Conservation (phyloP, 495 filamentous ascomycete species). For the Acidomyces sp. region DNA sequence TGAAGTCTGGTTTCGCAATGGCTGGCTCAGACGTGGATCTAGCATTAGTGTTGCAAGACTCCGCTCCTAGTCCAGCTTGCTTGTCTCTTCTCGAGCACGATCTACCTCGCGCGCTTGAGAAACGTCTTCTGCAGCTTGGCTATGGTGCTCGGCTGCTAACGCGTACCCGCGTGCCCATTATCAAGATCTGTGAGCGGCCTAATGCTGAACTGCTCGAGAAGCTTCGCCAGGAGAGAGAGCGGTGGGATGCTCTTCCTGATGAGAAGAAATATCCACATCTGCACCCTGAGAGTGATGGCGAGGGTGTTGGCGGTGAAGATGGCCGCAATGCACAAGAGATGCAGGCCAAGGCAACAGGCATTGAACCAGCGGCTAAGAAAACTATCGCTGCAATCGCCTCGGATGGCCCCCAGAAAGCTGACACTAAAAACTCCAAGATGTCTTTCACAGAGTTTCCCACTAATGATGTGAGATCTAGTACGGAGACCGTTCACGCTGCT, state of each 20-base stretch:
- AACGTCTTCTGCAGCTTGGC: slow-evolving; percentile 51
- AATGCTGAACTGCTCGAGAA: slow-evolving; percentile 35
- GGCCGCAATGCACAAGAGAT: neutral
- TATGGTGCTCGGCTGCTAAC: slow-evolving; percentile 57
- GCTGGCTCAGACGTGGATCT: slow-evolving; percentile 66
- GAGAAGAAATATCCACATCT: slow-evolving; percentile 22
- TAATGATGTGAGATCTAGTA: neutral
- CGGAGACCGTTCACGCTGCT: neutral
- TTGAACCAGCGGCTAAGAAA: neutral
- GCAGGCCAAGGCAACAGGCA: too few relatives aligned
- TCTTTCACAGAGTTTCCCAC: neutral
- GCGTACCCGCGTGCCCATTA: slow-evolving; percentile 64
- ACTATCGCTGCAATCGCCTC: neutral
- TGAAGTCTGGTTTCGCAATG: slow-evolving; percentile 60
- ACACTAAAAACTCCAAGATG: neutral
- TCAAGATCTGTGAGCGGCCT: slow-evolving; percentile 65
- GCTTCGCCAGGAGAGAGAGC: slow-evolving; percentile 43
- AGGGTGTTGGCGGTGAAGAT: slow-evolving; percentile 8
- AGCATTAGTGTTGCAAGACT: slow-evolving; percentile 43
- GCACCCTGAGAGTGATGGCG: slow-evolving; percentile 9
- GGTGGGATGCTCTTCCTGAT: slow-evolving; percentile 39
- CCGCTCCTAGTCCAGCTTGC: slow-evolving; percentile 10
- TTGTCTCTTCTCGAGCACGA: slow-evolving; percentile 24
- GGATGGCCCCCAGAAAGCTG: neutral
- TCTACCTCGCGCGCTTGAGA: slow-evolving; percentile 51